A percentile compares a stretch with the other conserved stretches of the same genome.
phyloP scores from a whole-genome alignment of 148 eudicot genomes.

The Rhododendron ovatum region DNA sequence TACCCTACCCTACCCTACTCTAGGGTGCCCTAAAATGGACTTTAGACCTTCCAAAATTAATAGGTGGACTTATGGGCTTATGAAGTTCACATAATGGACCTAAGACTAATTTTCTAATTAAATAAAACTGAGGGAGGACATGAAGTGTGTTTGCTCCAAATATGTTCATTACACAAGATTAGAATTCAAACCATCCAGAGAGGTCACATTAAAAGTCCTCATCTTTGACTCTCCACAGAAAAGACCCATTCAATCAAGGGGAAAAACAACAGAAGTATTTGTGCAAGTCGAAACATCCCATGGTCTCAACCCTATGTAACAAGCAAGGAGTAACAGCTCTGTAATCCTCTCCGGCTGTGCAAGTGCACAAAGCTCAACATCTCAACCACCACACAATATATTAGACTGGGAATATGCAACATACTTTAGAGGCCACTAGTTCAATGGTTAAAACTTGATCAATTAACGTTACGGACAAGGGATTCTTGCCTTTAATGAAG shows the following conservation, averaged over 20 bases:
- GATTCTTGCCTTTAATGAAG: not conserved
- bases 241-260: not conserved
- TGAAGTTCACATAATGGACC: no score
- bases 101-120: no score
- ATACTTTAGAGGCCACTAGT: not conserved
- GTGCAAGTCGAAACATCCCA: not conserved
- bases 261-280: not conserved
- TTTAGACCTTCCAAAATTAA: no score
- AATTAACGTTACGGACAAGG: not conserved
- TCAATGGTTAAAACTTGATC: not conserved
- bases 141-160: not conserved
- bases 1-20: no score
- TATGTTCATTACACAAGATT: not conserved
- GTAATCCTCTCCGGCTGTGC: not conserved
- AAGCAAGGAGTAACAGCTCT: not conserved
- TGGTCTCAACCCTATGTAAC: not conserved
- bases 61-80: no score
- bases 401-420: not conserved
- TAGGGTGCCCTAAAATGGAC: no score
- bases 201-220: not conserved
- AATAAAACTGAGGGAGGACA: not conserved
- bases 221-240: not conserved
- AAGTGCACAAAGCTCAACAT: not conserved
- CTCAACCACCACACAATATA: not conserved
- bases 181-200: not conserved